These are phyloP conservation scores for Exsudoporus frostii DNA, from an alignment of 768 basidiomycete species.

Conservation along the genomic window DNA sequence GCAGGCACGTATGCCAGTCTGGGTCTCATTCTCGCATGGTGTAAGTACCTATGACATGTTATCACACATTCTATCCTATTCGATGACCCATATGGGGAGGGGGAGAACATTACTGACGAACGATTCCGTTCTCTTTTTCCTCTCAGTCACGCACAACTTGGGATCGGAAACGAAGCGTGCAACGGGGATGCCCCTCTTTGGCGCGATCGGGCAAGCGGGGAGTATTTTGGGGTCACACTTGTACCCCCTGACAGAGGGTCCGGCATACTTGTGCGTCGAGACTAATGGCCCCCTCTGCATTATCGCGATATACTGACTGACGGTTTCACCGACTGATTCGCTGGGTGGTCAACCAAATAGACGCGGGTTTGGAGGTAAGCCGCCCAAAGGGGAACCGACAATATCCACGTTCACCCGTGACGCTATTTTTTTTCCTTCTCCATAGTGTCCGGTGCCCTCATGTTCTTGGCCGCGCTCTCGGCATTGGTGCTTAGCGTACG, in stretches of 20 bases:
- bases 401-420: background rate
- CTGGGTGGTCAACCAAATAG: background rate
- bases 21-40: slow-evolving; percentile 47
- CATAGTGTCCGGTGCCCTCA: slow-evolving; percentile 12
- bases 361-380: slow-evolving; percentile 19
- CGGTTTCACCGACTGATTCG: background rate
- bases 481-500: slow-evolving; percentile 23
- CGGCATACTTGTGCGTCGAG: slow-evolving; percentile 34
- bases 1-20: slow-evolving; percentile 45
- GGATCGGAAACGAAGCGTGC: slow-evolving; percentile 47
- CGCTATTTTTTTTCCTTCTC: background rate
- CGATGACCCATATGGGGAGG: background rate
- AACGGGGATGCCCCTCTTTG: slow-evolving; percentile 40
- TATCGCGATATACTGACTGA: background rate
- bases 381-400: background rate
- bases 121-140: background rate
- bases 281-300: background rate
- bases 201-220: slow-evolving; percentile 42
- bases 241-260: slow-evolving; percentile 40
- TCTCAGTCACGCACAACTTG: slow-evolving; percentile 39
- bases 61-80: background rate
- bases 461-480: slow-evolving; percentile 22
- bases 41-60: slow-evolving; percentile 26
- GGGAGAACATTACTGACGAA: background rate
- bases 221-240: slow-evolving; percentile 41